Evolutionary conservation across 202 grass and related monocot genomes (phyloP).

Genomic region (Zoysia matrella): DNA sequence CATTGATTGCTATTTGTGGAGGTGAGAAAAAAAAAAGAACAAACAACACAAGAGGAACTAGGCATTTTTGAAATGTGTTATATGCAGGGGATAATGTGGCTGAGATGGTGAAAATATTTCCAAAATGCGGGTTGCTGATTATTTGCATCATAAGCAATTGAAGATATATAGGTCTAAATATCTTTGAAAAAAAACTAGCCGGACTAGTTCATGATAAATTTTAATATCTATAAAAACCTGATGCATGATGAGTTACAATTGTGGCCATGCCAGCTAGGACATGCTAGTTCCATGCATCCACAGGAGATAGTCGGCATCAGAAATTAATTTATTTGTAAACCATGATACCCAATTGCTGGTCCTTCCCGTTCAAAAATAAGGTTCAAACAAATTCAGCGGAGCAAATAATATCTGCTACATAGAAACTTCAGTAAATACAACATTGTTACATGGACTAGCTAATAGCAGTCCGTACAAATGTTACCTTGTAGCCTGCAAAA

Average conservation of each 20-base stretch:
- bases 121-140: neutral
- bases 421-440: neutral
- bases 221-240: neutral
- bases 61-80: neutral
- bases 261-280: slow-evolving; percentile 4
- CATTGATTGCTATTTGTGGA: neutral
- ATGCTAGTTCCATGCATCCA: slow-evolving; percentile 3
- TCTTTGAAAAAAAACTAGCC: neutral
- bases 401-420: slow-evolving; percentile 5
- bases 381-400: neutral
- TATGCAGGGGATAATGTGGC: neutral
- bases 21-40: neutral
- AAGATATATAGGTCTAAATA: neutral
- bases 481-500: neutral
- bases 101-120: neutral
- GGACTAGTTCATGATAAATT: neutral
- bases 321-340: neutral
- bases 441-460: neutral
- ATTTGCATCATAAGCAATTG: neutral
- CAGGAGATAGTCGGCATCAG: slow-evolving; percentile 3
- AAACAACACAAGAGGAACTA: neutral
- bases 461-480: neutral
- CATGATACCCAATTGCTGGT: neutral
- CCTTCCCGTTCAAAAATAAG: neutral
- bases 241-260: neutral